phyloP scores from a whole-genome alignment of 768 basidiomycete species.

The Rhodotorula graminis region DNA sequence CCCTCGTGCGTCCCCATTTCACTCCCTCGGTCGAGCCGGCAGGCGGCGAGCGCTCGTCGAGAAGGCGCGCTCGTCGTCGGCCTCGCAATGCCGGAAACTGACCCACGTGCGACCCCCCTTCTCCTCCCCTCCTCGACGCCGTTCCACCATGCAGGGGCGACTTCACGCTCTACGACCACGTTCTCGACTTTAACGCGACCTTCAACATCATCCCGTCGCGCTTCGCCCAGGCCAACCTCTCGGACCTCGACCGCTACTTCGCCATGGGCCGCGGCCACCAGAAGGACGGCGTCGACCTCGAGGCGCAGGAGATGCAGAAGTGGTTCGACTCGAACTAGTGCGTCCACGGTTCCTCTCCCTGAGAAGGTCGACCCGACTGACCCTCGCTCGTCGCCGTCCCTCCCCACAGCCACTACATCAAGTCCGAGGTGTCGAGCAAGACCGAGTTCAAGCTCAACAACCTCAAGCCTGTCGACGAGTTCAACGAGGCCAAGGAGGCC shows the following conservation, averaged over 20 bases:
- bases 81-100: not conserved
- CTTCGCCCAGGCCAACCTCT: conserved; percentile 78
- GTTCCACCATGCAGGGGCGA: conserved; percentile 66
- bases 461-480: conserved; percentile 93
- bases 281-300: conserved; percentile 83
- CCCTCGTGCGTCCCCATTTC: conserved; percentile 63
- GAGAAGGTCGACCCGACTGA: not conserved
- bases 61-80: not conserved
- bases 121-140: conserved; percentile 29
- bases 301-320: conserved; percentile 87
- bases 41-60: not conserved
- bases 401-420: conserved; percentile 69
- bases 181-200: conserved; percentile 89
- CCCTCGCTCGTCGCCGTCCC: conserved; percentile 59
- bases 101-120: not conserved
- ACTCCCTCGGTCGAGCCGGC: no score
- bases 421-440: conserved; percentile 61
- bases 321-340: conserved; percentile 60
- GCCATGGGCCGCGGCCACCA: conserved; percentile 99
- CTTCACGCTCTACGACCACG: conserved; percentile 97
- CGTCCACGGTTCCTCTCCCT: not conserved
- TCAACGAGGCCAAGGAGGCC: conserved; percentile 83
- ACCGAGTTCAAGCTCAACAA: conserved; percentile 72
- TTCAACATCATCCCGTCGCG: conserved; percentile 97
- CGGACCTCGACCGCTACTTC: conserved; percentile 90